Evolutionary conservation across 169 alveolate genomes (phyloP), one percentile per base, ranked within the genome.

Genomic region (Ichthyophthirius multifiliis): DNA sequence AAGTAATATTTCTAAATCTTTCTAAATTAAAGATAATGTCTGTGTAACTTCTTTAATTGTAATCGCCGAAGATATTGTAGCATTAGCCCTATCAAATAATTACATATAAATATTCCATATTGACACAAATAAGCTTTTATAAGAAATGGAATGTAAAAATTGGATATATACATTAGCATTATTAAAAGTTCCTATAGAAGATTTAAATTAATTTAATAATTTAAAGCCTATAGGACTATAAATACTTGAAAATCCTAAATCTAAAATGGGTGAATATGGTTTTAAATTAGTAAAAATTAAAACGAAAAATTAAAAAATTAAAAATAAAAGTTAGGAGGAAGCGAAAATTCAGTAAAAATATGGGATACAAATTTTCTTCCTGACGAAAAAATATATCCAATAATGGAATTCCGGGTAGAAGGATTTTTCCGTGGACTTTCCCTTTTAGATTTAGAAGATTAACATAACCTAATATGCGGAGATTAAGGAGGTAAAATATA

Each of bases 281-380:
- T 55, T 55, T 10, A 55, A 39, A 23, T 39, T 55, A 27, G 71
- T 55, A 55, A 55, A n/a, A n/a, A n/a, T n/a, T n/a, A n/a, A n/a
- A 3, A 10, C 23, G 23, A 10, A 55, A 55, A 20, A 20, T 3
- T 20, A 15, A 55, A 6, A 5, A 18, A 27, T 55, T 16, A 4
- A 55, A 20, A 10, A 55, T 55, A 4, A 23, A n/a, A 55, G 71
- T 39, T 55, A 1, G 71, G 71, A 10, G 71, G 71, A 12, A 55
- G 71, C 31, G 71, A 55, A n/a, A 55, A 55, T 55, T 55, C 71
- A 55, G 71, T 55, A 1, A 55, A 55, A 39, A 55, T 55, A 27
- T 55, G 71, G 71, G 71, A 55, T 27, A 55, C 71, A 2, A 55
- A 55, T 6, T 55, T 55, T 27, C 23, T 55, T 27, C 23, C 23